phyloP scores from a whole-genome alignment of 306 rosid species.

The Inga laurina region DNA sequence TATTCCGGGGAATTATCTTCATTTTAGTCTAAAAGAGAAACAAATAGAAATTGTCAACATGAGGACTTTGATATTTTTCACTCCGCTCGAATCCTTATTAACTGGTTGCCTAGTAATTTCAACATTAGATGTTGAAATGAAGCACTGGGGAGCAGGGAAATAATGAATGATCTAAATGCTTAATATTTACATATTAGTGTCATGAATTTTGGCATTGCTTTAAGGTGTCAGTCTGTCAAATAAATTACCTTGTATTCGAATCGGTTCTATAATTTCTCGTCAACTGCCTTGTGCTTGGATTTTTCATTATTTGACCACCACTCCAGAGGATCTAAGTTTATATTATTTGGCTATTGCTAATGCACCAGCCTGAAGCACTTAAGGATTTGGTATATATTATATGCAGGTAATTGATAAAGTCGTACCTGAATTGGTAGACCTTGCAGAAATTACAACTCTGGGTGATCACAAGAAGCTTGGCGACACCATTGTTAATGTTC shows the following conservation, averaged over 20 bases:
- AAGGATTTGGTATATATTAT: slow-evolving; percentile 25
- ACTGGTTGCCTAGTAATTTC: slow-evolving; percentile 2
- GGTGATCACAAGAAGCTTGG: slow-evolving; percentile 96
- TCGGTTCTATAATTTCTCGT: background rate
- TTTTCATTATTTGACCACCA: background rate
- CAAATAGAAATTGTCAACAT: background rate
- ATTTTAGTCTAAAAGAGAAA: background rate
- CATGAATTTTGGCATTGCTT: slow-evolving; percentile 18
- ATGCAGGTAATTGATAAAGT: slow-evolving; percentile 89
- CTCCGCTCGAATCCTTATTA: slow-evolving; percentile 6
- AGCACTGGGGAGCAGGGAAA: slow-evolving; percentile 14
- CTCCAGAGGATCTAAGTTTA: background rate
- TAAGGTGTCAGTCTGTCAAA: background rate
- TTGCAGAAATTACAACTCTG: slow-evolving; percentile 81
- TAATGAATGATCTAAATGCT: slow-evolving; percentile 15
- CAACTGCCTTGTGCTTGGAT: slow-evolving; percentile 4
- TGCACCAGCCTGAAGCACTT: slow-evolving; percentile 13
- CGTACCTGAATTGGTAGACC: slow-evolving; percentile 87
- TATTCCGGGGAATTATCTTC: slow-evolving; percentile 18
- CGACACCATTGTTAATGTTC: slow-evolving; percentile 77
- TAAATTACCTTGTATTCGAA: background rate
- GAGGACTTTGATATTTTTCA: background rate
- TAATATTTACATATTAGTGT: slow-evolving; percentile 3
- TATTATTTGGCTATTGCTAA: slow-evolving; percentile 17
- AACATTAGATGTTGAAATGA: slow-evolving; percentile 17